Evolutionary conservation across 176 grass and related monocot genomes (phyloP), one percentile per base, ranked within the genome.

Genomic region (Stipa capillata): DNA sequence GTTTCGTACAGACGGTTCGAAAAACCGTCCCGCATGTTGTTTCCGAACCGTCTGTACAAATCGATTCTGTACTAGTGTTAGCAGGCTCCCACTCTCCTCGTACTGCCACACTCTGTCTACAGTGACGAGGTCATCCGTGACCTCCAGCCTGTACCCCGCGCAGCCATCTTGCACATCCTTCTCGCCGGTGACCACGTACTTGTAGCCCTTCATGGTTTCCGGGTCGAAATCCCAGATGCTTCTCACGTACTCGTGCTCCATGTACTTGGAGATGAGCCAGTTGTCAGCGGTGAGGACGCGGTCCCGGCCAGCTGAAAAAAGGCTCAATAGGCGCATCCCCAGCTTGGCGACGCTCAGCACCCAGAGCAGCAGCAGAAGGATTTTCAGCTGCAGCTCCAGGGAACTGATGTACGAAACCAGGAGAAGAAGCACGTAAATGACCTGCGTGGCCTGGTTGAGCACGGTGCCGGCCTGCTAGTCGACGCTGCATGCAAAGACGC

Each of bases 181-280:
- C 48, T 51, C 34, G 0, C 64, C 64, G 9, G 13, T 2, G 16
- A 80, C 49, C 63, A 69, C 49, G 78, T 80, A 69, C 16, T 0
- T 31, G 78, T 69, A 80, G 1, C 64, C 64, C 16, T 0, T 6
- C 78, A 80, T 80, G 24, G 35, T 69, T 0, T 0, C 17, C 2
- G 77, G 9, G 10, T 80, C 77, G 23, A 65, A 78, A 0, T 65
- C 43, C n/a, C n/a, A 37, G 0, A 14, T 0, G 18, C 57, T 23
- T 4, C 18, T 49, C 18, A 64, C 57, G 0, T 64, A 0, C 5
- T 78, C 28, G 5, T 24, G 28, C 2, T 0, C 57, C 75, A 78
- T 78, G 42, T 78, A 17, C 28, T 63, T 33, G 75, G 75, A 48
- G 42, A 78, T 49, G 57, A 78, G 1, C 75, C 57, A 49, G 58